Percentiles rank a stretch among this genome's conserved stretches.
phyloP scores from a whole-genome alignment of 2,329 filamentous ascomycete genomes.

The Tothia fuscella region DNA sequence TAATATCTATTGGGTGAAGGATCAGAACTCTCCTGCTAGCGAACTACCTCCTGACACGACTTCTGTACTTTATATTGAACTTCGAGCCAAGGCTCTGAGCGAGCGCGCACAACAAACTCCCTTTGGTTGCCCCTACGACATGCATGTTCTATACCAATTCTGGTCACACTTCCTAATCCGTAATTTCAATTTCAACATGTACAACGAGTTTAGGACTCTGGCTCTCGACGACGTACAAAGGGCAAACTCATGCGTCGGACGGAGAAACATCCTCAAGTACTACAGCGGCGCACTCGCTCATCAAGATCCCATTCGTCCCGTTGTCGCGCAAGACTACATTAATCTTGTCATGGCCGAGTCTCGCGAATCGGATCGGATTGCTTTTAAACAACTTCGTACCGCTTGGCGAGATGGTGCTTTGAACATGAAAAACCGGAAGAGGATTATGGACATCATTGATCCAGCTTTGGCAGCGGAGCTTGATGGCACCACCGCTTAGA shows the following conservation, averaged over 20 bases:
- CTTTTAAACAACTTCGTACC: slow-evolving; percentile 39
- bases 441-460: slow-evolving; percentile 41
- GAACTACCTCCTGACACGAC: slow-evolving; percentile 32
- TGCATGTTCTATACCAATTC: slow-evolving; percentile 59
- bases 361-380: slow-evolving; percentile 27
- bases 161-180: slow-evolving; percentile 62
- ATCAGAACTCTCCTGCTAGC: slow-evolving; percentile 31
- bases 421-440: slow-evolving; percentile 45
- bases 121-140: slow-evolving; percentile 41
- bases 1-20: slow-evolving; percentile 39
- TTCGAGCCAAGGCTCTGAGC: slow-evolving; percentile 37
- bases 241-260: slow-evolving; percentile 41
- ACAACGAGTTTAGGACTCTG: slow-evolving; percentile 57
- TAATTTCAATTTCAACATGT: slow-evolving; percentile 66
- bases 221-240: slow-evolving; percentile 52
- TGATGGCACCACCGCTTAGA: slow-evolving; percentile 19
- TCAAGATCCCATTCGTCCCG: slow-evolving; percentile 35
- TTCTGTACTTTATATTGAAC: slow-evolving; percentile 36
- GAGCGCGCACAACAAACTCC: slow-evolving; percentile 34
- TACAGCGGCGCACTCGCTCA: slow-evolving; percentile 48
- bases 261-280: slow-evolving; percentile 52
- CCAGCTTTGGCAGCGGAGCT: slow-evolving; percentile 40
- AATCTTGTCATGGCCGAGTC: slow-evolving; percentile 40
- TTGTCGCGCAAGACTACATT: slow-evolving; percentile 44
- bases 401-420: slow-evolving; percentile 43